Conservation (phyloP, 805 yeast genomes). For the Kodamaea lidongshanica region DNA sequence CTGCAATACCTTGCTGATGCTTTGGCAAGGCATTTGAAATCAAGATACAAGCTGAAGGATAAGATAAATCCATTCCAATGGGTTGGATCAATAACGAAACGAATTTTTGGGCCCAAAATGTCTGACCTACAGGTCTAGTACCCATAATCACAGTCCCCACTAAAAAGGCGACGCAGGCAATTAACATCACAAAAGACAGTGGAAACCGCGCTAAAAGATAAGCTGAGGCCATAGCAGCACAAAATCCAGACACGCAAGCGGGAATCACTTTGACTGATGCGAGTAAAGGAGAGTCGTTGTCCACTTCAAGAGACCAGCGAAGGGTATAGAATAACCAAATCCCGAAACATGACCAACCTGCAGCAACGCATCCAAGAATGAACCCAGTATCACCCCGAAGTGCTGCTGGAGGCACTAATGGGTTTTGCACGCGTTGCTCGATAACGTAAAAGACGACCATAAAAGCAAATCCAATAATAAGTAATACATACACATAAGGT, state of each 20-base stretch:
- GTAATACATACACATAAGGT: conserved; percentile 14
- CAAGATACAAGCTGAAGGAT: conserved; percentile 14
- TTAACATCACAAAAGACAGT: conserved; percentile 11
- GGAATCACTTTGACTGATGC: conserved; percentile 19
- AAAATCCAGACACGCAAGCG: conserved; percentile 9
- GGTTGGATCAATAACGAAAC: conserved; percentile 11
- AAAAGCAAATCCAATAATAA: conserved; percentile 13
- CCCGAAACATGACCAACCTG: conserved; percentile 18
- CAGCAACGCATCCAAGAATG: conserved; percentile 15
- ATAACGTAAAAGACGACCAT: conserved; percentile 9
- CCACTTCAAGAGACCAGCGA: conserved; percentile 12
- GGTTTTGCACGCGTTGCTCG: conserved; percentile 9
- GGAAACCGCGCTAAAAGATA: conserved; percentile 8
- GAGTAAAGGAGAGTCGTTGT: conserved; percentile 8
- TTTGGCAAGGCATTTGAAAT: conserved; percentile 11
- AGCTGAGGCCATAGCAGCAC: conserved; percentile 11
- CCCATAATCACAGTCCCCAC: conserved; percentile 12
- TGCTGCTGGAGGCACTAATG: conserved; percentile 11
- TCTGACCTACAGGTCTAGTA: conserved; percentile 15
- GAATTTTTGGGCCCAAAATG: conserved; percentile 15
- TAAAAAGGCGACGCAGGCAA: conserved; percentile 11
- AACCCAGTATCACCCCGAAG: conserved; percentile 14
- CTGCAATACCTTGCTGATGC: conserved; percentile 15
- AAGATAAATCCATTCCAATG: conserved; percentile 17
- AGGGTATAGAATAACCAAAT: conserved; percentile 14